These are phyloP conservation scores for Tricholoma terreum DNA, from an alignment of 768 basidiomycete genomes.

Conservation along the genomic window DNA sequence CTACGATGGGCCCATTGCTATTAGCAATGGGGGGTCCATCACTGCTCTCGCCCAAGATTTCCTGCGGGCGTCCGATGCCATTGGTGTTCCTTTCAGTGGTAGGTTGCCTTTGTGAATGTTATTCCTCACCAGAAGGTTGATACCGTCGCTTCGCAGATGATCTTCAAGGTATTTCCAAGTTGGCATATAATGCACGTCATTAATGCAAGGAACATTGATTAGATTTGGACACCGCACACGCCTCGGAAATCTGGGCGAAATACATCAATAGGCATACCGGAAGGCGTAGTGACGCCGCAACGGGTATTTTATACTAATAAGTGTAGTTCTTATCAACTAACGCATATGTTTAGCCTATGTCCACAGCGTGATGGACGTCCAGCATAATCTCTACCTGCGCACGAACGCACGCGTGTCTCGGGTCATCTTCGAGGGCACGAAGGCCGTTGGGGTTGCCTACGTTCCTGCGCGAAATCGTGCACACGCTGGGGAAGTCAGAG, in stretches of 20 bases:
- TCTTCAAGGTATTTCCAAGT: slow-evolving; percentile 44
- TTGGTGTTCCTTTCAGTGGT: slow-evolving; percentile 68
- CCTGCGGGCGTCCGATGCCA: slow-evolving; percentile 56
- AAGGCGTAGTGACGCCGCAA: slow-evolving; percentile 68
- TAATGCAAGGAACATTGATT: neutral
- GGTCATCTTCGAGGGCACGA: slow-evolving; percentile 70
- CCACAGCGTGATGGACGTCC: slow-evolving; percentile 68
- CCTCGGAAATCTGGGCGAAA: slow-evolving; percentile 72
- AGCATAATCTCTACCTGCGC: slow-evolving; percentile 64
- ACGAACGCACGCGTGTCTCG: slow-evolving; percentile 65
- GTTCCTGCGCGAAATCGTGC: slow-evolving; percentile 61
- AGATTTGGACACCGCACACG: slow-evolving; percentile 60
- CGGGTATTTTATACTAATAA: slow-evolving; percentile 35
- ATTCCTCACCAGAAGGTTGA: neutral
- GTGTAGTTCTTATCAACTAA: neutral
- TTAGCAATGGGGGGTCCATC: slow-evolving; percentile 66
- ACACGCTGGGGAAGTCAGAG: slow-evolving; percentile 46
- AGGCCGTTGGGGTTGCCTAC: slow-evolving; percentile 70
- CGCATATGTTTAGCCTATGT: slow-evolving; percentile 48
- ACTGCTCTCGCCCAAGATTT: slow-evolving; percentile 67
- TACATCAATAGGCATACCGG: slow-evolving; percentile 75
- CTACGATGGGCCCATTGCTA: slow-evolving; percentile 72
- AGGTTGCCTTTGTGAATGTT: slow-evolving; percentile 14
- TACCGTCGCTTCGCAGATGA: slow-evolving; percentile 42
- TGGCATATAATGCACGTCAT: neutral